Percentiles rank a stretch among this genome's conserved stretches.
Conservation (phyloP, 169 alveolate species). For the Plasmodium berghei region DNA sequence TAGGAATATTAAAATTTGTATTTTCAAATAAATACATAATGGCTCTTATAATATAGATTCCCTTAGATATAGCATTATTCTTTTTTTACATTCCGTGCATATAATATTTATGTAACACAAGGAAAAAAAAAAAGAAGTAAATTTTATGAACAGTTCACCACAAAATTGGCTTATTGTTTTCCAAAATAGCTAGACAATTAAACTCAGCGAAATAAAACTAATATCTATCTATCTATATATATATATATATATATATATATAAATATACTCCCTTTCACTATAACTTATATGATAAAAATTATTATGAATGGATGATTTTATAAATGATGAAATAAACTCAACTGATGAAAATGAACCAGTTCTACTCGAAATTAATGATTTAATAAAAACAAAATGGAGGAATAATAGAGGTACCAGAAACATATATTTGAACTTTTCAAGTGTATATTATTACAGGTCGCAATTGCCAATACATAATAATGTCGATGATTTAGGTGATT, state of each 20-base stretch:
- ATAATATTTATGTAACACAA: too few species aligned
- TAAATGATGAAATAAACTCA: conserved; percentile 62
- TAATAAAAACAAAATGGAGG: conserved; percentile 8
- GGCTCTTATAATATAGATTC: too few species aligned
- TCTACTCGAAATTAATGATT: conserved; percentile 31
- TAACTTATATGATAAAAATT: neutral
- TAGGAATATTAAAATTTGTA: too few species aligned
- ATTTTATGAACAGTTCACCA: too few species aligned
- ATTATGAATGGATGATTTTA: conserved; percentile 73
- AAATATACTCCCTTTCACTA: too few species aligned
- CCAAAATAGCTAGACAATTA: too few species aligned
- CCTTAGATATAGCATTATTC: too few species aligned
- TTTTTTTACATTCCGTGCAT: too few species aligned
- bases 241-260: neutral
- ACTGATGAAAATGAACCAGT: conserved; percentile 67
- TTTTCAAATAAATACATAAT: too few species aligned
- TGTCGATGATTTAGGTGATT: conserved; percentile 31
- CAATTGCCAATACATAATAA: neutral
- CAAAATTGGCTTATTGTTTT: too few species aligned
- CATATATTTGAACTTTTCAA: neutral
- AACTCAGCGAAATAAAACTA: neutral
- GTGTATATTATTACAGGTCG: neutral
- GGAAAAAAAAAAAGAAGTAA: too few species aligned
- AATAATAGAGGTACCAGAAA: neutral
- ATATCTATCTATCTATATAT: neutral